Percentiles rank a stretch among this genome's conserved stretches.
These are phyloP conservation scores for Penicillium paneum DNA, from an alignment of 2,329 filamentous ascomycete species.

Conservation along the genomic window DNA sequence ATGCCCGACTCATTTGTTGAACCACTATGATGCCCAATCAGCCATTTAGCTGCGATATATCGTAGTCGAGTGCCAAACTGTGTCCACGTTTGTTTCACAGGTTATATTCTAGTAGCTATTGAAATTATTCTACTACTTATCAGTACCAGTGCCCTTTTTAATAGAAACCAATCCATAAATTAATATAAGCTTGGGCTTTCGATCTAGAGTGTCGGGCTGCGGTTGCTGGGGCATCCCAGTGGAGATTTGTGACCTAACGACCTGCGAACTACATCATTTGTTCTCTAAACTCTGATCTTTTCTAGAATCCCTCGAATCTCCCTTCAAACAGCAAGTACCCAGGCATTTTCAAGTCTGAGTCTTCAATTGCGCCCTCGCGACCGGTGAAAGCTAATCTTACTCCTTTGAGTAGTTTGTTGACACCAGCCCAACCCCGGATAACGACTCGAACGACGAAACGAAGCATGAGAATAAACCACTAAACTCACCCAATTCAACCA, in stretches of 20 bases:
- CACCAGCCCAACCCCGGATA: slow-evolving; percentile 14
- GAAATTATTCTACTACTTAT: background rate
- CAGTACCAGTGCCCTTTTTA: too few species aligned
- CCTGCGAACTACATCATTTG: slow-evolving; percentile 25
- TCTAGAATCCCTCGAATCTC: background rate
- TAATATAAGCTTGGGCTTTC: background rate
- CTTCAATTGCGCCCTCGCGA: background rate
- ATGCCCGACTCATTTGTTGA: background rate
- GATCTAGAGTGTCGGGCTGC: slow-evolving; percentile 18
- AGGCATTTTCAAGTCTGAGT: background rate
- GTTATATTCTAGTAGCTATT: background rate
- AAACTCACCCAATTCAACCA: background rate
- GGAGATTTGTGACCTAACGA: slow-evolving; percentile 31
- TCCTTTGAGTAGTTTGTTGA: slow-evolving; percentile 38
- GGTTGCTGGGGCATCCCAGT: slow-evolving; percentile 36
- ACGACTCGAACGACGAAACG: slow-evolving; percentile 12
- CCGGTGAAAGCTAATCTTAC: slow-evolving; percentile 19
- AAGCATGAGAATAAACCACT: slow-evolving; percentile 1
- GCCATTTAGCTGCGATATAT: background rate
- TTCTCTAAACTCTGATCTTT: background rate
- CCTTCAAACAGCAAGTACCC: background rate
- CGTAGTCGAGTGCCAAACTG: background rate
- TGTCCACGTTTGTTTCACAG: background rate
- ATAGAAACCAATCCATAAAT: background rate
- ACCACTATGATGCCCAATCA: background rate